Evolutionary conservation across 257 asterid species (phyloP), one percentile per base, ranked within the genome.

Genomic region (Solanum corneliomulleri): DNA sequence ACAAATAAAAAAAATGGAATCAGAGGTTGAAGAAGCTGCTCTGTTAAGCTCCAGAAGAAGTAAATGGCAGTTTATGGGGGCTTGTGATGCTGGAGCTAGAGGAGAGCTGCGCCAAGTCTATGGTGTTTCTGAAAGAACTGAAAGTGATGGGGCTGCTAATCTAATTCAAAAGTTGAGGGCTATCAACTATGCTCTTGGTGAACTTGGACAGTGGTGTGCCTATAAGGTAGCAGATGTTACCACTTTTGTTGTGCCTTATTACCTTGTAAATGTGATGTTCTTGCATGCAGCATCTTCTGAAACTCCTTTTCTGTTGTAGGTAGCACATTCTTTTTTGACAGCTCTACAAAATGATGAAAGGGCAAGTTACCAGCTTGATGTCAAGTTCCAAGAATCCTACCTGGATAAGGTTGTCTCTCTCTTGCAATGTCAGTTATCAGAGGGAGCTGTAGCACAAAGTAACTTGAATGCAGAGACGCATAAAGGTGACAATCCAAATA

Each of bases 61-160:
- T 89, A 97, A 97, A 91, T 97, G 99, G 99, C 99, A 97, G 80
- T 97, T 95, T 89, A 95, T 97, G 99, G 99, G 99, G 84, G 99
- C 99, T 71, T 92, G 99, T 89, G 99, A 97, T 94, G 99, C 99
- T 91, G 99, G 99, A 78, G 94, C 95, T 75, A 97, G 94, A 94
- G 99, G 93, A 81, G 99, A 93, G 93, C 87, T 96, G 86, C 97
- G 98, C 76, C 99, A 95, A 89, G 97, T 96, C 52, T 97, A 97
- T 91, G 99, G 99, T 90, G 98, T 97, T 71, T 96, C 99, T 89
- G 99, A 97, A 91, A 94, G 99, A 87, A 96, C 99, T 33, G 99
- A 97, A 93, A 95, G 98, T 92, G 99, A 97, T 56, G 99, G 99
- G 85, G 99, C 99, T 77, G 99, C 98, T 87, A 96, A 95, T 92